Evolutionary conservation across 495 filamentous ascomycete species (phyloP), one percentile per base, ranked within the genome.

Genomic region (Aspergillus wentii): DNA sequence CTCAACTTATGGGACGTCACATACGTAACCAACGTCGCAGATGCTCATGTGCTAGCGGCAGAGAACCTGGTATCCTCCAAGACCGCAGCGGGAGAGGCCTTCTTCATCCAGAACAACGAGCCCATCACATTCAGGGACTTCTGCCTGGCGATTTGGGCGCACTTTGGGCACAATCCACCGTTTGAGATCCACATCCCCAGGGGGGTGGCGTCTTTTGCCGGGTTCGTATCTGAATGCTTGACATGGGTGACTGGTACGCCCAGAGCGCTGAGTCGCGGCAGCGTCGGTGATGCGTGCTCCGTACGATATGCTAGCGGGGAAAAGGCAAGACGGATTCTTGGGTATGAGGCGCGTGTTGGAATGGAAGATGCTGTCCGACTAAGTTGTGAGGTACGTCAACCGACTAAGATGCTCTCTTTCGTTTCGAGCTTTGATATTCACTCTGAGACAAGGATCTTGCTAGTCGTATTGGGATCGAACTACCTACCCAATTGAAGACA

Each of bases 91-190:
- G 80, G 80, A 0, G 66, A 82, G 41, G 73, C 68, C 11, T 78
- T 83, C 48, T 81, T 78, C 54, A 75, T 83, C 21, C 74, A 76
- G 32, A 83, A 83, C 41, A 73, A 80, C 34, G 71, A 83, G 46
- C 76, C 74, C 13, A 69, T 80, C 19, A 52, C 75, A 15, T 78
- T 81, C 46, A 68, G 80, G 20, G 71, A 77, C 51, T 78, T 82
- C 40, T 75, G 78, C 35, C 55, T 80, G 4, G 65, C 62, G 9
- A 61, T 83, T 17, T 82, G 78, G 79, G 65, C 56, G 7, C 62
- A 78, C 36, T 81, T 81, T 36, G 72, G 68, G 9, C 78, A 82
- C 51, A 57, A 60, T 5, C 78, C 76, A 23, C 59, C 59, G 3
- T 73, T 64, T 42, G 52, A 74, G 35, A 20, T 80, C 16, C 62